Percentiles rank a stretch among this genome's conserved stretches.
Conservation (phyloP, 2,329 filamentous ascomycete species). For the Aurifilum marmelostoma region DNA sequence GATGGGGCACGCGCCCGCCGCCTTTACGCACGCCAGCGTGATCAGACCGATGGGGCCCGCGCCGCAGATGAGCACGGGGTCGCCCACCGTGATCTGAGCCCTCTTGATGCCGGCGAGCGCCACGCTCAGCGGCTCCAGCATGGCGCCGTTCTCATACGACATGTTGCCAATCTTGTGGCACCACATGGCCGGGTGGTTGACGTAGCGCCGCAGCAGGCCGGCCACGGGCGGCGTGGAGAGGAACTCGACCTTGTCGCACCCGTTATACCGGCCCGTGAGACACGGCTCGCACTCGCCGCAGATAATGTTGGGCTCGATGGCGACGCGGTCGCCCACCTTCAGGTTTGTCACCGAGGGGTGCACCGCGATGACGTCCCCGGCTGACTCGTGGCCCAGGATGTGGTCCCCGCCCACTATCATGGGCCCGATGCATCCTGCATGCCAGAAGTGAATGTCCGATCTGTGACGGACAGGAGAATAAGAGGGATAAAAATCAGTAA, state of each 20-base stretch:
- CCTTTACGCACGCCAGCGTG: conserved; percentile 79
- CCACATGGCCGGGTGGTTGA: conserved; percentile 93
- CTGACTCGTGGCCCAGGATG: conserved; percentile 92
- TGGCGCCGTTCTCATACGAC: conserved; percentile 86
- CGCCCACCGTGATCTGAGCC: conserved; percentile 78
- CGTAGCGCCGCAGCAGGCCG: conserved; percentile 85
- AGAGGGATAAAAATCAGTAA: conserved; percentile 12
- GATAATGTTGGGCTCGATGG: conserved; percentile 91
- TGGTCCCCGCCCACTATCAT: conserved; percentile 91
- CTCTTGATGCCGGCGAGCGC: conserved; percentile 87
- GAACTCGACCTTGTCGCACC: conserved; percentile 84
- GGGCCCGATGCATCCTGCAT: conserved; percentile 89
- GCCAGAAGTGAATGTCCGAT: conserved; percentile 97
- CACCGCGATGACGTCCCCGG: conserved; percentile 79
- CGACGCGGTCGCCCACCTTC: conserved; percentile 86
- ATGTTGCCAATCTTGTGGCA: conserved; percentile 95
- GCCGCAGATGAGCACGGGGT: conserved; percentile 86
- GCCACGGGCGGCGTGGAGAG: conserved; percentile 88
- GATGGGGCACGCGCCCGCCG: conserved; percentile 86
- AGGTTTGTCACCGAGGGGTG: conserved; percentile 79
- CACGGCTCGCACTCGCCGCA: conserved; percentile 91
- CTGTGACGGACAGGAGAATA: conserved; percentile 45
- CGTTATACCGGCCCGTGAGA: conserved; percentile 91
- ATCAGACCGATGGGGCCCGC: conserved; percentile 94
- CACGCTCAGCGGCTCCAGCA: conserved; percentile 89